Evolutionary conservation across 2,329 filamentous ascomycete species (phyloP).

Genomic region (Cadophora luteo-olivacea): DNA sequence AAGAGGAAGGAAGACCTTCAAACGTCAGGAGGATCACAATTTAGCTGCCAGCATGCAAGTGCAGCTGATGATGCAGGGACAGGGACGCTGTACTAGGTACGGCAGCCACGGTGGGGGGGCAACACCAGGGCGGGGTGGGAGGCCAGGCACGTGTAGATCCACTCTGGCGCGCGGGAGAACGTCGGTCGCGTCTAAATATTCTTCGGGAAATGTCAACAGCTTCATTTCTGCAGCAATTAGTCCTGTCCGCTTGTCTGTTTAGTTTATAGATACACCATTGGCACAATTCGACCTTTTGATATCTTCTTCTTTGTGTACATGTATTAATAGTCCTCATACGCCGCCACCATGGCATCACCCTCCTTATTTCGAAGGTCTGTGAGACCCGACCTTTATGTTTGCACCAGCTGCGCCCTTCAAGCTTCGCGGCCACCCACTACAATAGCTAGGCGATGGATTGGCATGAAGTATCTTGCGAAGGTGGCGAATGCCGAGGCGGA

Average conservation of each 20-base stretch:
- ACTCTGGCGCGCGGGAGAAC: not conserved
- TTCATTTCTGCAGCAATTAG: not conserved
- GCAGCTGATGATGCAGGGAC: conserved; percentile 12
- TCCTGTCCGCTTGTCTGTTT: not conserved
- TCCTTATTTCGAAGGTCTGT: conserved; percentile 38
- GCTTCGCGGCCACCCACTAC: conserved; percentile 29
- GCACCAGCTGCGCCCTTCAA: conserved; percentile 42
- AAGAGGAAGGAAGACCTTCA: conserved; percentile 9
- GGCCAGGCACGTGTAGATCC: not conserved
- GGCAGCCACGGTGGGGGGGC: not conserved
- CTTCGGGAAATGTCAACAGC: conserved; percentile 4
- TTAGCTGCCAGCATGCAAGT: conserved; percentile 13
- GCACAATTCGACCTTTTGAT: not conserved
- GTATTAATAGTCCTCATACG: not conserved
- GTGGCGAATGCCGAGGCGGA: conserved; percentile 42
- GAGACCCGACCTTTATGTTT: conserved; percentile 39
- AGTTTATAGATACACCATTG: not conserved
- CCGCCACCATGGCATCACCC: conserved; percentile 40
- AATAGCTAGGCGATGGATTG: conserved; percentile 39
- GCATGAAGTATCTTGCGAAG: conserved; percentile 47
- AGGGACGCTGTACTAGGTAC: not conserved
- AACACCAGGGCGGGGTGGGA: not conserved
- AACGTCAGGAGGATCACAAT: conserved; percentile 10
- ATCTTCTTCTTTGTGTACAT: not conserved
- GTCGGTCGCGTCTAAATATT: not conserved